Conservation (phyloP, 2,329 filamentous ascomycete genomes). For the Periglandula ipomoeae region DNA sequence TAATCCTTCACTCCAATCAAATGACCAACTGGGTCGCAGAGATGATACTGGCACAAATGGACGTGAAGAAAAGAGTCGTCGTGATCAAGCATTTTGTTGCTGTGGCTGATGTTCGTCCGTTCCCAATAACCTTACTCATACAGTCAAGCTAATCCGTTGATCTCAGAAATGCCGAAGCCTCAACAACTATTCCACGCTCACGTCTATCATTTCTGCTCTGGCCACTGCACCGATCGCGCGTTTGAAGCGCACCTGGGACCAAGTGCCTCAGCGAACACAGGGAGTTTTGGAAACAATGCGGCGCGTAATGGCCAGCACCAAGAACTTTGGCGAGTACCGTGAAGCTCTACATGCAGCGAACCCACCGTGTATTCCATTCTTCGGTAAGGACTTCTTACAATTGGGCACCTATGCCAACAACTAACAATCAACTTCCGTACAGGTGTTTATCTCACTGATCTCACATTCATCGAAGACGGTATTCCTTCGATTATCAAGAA, state of each 20-base stretch:
- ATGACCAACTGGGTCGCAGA: constrained; percentile 99
- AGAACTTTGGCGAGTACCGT: constrained; percentile 96
- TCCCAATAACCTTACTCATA: neutral
- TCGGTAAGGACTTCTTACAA: constrained; percentile 51
- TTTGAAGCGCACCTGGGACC: constrained; percentile 86
- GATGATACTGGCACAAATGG: constrained; percentile 92
- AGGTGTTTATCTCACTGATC: constrained; percentile 90
- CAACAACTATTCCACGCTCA: constrained; percentile 96
- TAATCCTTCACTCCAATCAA: constrained; percentile 97
- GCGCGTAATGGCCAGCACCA: constrained; percentile 89
- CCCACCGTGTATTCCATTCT: constrained; percentile 95
- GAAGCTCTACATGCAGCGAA: constrained; percentile 88
- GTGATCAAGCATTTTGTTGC: constrained; percentile 98
- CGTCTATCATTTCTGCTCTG: constrained; percentile 92
- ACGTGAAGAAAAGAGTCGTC: constrained; percentile 91
- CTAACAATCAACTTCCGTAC: no score
- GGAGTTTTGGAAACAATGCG: constrained; percentile 82
- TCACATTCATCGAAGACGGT: constrained; percentile 97
- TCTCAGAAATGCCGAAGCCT: constrained; percentile 78
- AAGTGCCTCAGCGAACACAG: constrained; percentile 79
- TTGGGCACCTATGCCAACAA: neutral
- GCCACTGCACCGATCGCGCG: constrained; percentile 92
- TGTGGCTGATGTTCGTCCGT: constrained; percentile 77
- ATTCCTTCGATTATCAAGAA: constrained; percentile 96
- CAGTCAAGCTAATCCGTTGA: constrained; percentile 10